Evolutionary conservation across 1,139 yeast species (phyloP), one percentile per base, ranked within the genome.

Genomic region (Wickerhamiella infanticola): DNA sequence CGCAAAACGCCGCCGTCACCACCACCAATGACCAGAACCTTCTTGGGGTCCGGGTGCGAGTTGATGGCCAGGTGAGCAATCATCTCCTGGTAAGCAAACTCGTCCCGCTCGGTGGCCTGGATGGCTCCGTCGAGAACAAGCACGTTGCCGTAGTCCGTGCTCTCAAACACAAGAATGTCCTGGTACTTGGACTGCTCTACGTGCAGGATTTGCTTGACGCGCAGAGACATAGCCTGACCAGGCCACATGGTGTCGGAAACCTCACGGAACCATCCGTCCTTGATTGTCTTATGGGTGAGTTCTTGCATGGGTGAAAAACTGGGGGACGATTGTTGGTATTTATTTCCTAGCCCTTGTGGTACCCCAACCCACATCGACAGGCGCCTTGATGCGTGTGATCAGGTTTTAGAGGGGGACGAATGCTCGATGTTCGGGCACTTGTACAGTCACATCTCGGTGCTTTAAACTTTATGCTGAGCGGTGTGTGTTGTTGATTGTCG

Each of bases 1-100:
- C 96, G 75, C 60, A 86, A 72, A 48, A 86, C 95, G 63, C 96
- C 96, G 57, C 96, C 96, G 61, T 86, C 96, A 57, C 96, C 96
- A 54, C 96, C 96, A 49, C 96, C 96, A 61, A 86, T 80, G 49
- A 86, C 94, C 52, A 86, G 70, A 33, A 90, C 95, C 61, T 73
- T 78, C 70, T 81, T 82, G 46, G 96, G 96, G 67, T 80, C 74
- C 50, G 94, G 86, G 68, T 86, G 96, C 41, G 93, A 77, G 74
- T 81, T 82, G 66, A 86, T 61, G 11, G 94, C 94, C 59, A 86
- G 70, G 66, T 86, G 95, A 39, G 95, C 69, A 63, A 86, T 86
- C 94, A 86, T 84, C 65, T 86, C 96, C 69, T 86, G 96, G 46
- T 57, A 57, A 45, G 95, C 77, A 64, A 84, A 86, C 67, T 86